phyloP scores from a whole-genome alignment of 2,329 filamentous ascomycete genomes.

The Dactylellina sp. region DNA sequence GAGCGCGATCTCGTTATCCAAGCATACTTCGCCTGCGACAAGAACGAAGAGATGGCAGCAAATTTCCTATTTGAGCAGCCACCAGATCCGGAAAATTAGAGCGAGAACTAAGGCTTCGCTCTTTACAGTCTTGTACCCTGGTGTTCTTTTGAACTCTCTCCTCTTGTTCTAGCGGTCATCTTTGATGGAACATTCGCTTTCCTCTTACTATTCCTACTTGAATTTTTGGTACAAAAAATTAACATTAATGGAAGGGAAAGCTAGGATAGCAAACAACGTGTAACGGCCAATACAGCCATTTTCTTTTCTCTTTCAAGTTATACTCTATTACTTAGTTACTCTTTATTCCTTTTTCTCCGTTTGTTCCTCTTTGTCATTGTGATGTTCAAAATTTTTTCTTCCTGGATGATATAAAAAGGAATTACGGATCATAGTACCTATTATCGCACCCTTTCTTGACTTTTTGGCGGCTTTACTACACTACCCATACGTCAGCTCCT shows the following conservation, averaged over 20 bases:
- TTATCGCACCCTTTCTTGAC: too few species aligned
- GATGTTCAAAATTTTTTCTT: slow-evolving; percentile 21
- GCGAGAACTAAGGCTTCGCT: slow-evolving; percentile 18
- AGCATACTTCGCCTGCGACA: slow-evolving; percentile 98
- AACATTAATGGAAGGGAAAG: slow-evolving; percentile 30
- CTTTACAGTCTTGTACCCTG: slow-evolving; percentile 1
- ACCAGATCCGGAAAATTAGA: slow-evolving; percentile 75
- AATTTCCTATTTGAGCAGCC: slow-evolving; percentile 98
- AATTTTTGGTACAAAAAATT: slow-evolving; percentile 38
- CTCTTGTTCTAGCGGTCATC: slow-evolving; percentile 57
- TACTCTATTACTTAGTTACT: slow-evolving; percentile 11
- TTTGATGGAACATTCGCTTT: slow-evolving; percentile 49
- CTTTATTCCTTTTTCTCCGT: slow-evolving; percentile 10
- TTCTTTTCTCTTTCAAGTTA: slow-evolving; percentile 28
- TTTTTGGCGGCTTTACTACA: too few species aligned
- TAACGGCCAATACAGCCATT: not conserved
- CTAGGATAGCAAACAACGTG: not conserved
- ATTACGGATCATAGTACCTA: too few species aligned
- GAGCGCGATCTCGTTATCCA: slow-evolving; percentile 93
- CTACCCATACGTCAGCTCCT: too few species aligned
- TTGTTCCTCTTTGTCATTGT: slow-evolving; percentile 5
- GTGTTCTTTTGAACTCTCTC: slow-evolving; percentile 41
- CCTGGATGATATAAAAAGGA: slow-evolving; percentile 3
- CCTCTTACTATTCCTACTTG: slow-evolving; percentile 45
- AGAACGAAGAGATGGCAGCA: slow-evolving; percentile 97